Evolutionary conservation across 176 grass and related monocot genomes (phyloP).

Genomic region (Secale cereale): DNA sequence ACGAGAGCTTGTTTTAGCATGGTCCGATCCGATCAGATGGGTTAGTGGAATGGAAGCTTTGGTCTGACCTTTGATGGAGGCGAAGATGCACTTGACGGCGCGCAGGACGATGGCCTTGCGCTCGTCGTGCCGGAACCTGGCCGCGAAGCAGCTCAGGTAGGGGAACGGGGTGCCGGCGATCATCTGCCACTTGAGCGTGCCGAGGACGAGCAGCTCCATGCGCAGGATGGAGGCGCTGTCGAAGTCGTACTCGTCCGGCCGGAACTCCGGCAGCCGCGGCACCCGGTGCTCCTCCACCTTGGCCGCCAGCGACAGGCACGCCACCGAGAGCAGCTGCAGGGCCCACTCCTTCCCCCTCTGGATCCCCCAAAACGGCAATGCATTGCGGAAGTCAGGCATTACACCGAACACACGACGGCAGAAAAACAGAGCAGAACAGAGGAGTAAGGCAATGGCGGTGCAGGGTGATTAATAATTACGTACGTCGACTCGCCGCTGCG

Average conservation of each 20-base stretch:
- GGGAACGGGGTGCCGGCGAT: slow-evolving; percentile 70
- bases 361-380: neutral
- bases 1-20: neutral
- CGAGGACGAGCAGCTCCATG: slow-evolving; percentile 87
- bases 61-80: slow-evolving; percentile 47
- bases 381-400: slow-evolving; percentile 8
- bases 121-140: slow-evolving; percentile 40
- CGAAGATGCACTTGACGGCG: slow-evolving; percentile 57
- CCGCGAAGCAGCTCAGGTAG: slow-evolving; percentile 64
- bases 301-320: slow-evolving; percentile 81
- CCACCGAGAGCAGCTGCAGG: slow-evolving; percentile 59
- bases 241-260: slow-evolving; percentile 37
- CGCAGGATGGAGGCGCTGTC: slow-evolving; percentile 39
- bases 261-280: slow-evolving; percentile 58
- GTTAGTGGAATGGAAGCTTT: neutral
- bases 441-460: neutral
- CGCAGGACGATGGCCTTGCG: slow-evolving; percentile 38
- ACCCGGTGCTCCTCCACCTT: slow-evolving; percentile 77
- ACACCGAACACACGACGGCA: neutral
- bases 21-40: neutral
- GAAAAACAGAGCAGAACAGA: neutral
- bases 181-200: slow-evolving; percentile 75
- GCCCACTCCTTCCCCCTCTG: slow-evolving; percentile 73
- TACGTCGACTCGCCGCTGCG: slow-evolving; percentile 54
- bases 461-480: neutral